phyloP scores from a whole-genome alignment of 305 asterid species.

The Rubia balearica region DNA sequence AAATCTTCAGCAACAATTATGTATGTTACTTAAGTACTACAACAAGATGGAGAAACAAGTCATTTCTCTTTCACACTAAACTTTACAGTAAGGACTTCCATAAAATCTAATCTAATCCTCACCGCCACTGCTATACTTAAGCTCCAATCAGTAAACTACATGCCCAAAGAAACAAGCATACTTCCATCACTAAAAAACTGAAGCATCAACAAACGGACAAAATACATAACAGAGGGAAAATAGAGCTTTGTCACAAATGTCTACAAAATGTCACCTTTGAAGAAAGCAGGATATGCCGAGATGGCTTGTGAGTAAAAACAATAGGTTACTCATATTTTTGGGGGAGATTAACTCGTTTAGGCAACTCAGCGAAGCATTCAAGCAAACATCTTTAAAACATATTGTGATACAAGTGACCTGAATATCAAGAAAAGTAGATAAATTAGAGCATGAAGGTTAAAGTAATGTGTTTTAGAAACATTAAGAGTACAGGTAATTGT shows the following conservation, averaged over 20 bases:
- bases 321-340: slow-evolving; percentile 13
- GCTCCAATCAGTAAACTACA: no score
- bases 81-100: no score
- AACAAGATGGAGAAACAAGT: no score
- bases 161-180: no score
- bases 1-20: no score
- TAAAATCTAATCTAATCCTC: no score
- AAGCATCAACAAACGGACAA: no score
- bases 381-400: slow-evolving; percentile 24
- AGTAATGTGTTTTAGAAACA: slow-evolving; percentile 6
- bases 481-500: not conserved
- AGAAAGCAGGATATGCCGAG: slow-evolving; percentile 51
- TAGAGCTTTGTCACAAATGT: slow-evolving; percentile 19
- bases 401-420: slow-evolving; percentile 36
- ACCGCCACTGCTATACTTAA: no score
- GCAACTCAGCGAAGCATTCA: slow-evolving; percentile 22
- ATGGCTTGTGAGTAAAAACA: slow-evolving; percentile 46
- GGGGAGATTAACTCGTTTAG: slow-evolving; percentile 23
- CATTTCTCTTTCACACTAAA: no score
- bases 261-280: slow-evolving; percentile 27
- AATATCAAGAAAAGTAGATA: slow-evolving; percentile 41
- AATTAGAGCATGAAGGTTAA: slow-evolving; percentile 12
- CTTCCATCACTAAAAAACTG: no score
- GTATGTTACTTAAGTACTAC: no score
- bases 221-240: slow-evolving; percentile 16